Percentiles rank a stretch among this genome's conserved stretches.
Evolutionary conservation across 192 early-diverging fungal species (phyloP).

Genomic region (Coemansia sp.): DNA sequence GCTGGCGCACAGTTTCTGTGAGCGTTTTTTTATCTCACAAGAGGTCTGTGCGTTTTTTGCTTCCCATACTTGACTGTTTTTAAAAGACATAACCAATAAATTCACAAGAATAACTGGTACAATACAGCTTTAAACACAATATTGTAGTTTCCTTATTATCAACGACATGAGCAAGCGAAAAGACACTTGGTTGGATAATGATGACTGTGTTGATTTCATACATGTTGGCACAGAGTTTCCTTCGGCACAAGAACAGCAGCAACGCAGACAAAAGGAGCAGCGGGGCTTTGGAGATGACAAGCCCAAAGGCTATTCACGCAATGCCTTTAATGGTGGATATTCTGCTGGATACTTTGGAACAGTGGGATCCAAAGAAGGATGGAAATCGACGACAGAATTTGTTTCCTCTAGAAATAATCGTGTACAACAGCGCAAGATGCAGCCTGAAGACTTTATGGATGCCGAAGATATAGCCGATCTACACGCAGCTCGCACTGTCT

Average conservation of each 20-base stretch:
- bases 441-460: constrained; percentile 93
- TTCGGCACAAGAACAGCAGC: constrained; percentile 8
- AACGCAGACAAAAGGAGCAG: constrained; percentile 3
- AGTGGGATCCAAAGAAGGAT: constrained; percentile 94
- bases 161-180: constrained; percentile 6
- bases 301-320: constrained; percentile 80
- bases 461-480: constrained; percentile 84
- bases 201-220: constrained; percentile 33
- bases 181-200: not conserved
- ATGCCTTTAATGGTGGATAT: constrained; percentile 93
- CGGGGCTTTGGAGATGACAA: constrained; percentile 60
- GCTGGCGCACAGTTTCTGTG: constrained; percentile 35
- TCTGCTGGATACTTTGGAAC: constrained; percentile 94
- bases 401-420: constrained; percentile 73
- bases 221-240: constrained; percentile 36
- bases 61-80: not conserved
- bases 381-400: constrained; percentile 60
- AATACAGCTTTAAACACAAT: not conserved
- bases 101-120: not conserved
- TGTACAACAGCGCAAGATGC: constrained; percentile 45
- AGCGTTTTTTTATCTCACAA: not conserved
- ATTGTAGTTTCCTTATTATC: not conserved
- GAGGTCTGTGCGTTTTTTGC: not conserved
- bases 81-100: not conserved
- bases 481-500: constrained; percentile 9